phyloP scores from a whole-genome alignment of 176 grass and related monocot species.

The Carex scoparia region DNA sequence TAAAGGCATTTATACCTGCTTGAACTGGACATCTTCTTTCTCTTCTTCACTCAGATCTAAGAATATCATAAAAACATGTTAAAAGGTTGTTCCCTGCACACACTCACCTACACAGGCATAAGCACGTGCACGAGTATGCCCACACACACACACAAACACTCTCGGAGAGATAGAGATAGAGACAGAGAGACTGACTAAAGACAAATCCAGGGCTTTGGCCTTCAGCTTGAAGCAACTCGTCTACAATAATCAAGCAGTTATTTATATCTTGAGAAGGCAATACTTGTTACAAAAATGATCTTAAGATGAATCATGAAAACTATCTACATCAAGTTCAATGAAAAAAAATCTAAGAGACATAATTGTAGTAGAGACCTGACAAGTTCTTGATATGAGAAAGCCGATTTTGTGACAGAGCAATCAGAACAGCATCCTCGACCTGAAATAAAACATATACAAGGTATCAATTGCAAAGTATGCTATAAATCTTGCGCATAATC shows the following conservation, averaged over 20 bases:
- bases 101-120: neutral
- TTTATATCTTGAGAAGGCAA: neutral
- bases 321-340: constrained; percentile 2
- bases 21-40: constrained; percentile 75
- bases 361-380: constrained; percentile 54
- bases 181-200: constrained; percentile 50
- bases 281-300: neutral
- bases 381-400: constrained; percentile 49
- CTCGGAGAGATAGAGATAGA: constrained; percentile 20
- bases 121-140: neutral
- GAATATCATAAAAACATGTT: constrained; percentile 23
- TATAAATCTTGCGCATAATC: constrained; percentile 6
- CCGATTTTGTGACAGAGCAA: constrained; percentile 76
- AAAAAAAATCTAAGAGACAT: constrained; percentile 55
- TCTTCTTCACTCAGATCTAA: constrained; percentile 85
- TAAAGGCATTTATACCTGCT: constrained; percentile 56
- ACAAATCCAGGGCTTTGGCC: constrained; percentile 47
- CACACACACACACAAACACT: neutral
- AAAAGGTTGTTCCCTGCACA: constrained; percentile 2
- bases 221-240: constrained; percentile 43
- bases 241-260: constrained; percentile 19
- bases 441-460: constrained; percentile 41
- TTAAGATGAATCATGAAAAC: constrained; percentile 34
- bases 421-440: constrained; percentile 88
- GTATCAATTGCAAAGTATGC: constrained; percentile 21